phyloP scores from a whole-genome alignment of 805 yeast species.

The Ogataea paradorogensis region DNA sequence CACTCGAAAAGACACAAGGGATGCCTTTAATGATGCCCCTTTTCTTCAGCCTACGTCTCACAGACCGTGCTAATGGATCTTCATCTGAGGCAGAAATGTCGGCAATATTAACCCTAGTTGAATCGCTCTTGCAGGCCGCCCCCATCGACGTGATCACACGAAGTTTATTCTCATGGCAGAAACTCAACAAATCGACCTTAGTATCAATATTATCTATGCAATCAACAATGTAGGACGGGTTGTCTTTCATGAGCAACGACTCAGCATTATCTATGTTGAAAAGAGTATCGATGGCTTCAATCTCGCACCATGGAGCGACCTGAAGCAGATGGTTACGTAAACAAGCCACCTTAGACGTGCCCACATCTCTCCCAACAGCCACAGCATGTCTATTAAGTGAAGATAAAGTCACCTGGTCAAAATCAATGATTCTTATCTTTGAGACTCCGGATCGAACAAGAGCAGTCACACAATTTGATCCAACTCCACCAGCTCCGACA shows the following conservation, averaged over 20 bases:
- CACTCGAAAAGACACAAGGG: constrained; percentile 88
- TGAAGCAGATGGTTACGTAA: constrained; percentile 61
- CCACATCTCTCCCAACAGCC: constrained; percentile 89
- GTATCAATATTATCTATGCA: constrained; percentile 97
- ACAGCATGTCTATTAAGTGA: constrained; percentile 93
- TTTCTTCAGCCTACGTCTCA: constrained; percentile 77
- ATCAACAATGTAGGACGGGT: constrained; percentile 82
- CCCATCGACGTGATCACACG: constrained; percentile 92
- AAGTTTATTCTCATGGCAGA: constrained; percentile 56
- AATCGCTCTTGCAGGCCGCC: constrained; percentile 95
- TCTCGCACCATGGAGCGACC: constrained; percentile 92
- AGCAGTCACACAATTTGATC: constrained; percentile 94
- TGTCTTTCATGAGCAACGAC: constrained; percentile 50
- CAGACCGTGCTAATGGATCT: constrained; percentile 87
- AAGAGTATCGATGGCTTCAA: constrained; percentile 73
- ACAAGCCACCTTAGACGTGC: constrained; percentile 84
- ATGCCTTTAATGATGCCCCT: constrained; percentile 74
- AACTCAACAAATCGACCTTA: constrained; percentile 85
- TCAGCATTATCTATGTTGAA: constrained; percentile 72
- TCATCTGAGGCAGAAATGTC: constrained; percentile 90
- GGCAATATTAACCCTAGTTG: constrained; percentile 83
- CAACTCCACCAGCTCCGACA: constrained; percentile 97
- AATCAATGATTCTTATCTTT: constrained; percentile 77
- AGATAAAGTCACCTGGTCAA: constrained; percentile 92
- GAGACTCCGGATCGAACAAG: constrained; percentile 88